Percentiles rank a stretch among this genome's conserved stretches.
Evolutionary conservation across 106 monocot species (phyloP).

Genomic region (Dendrobium officinale): DNA sequence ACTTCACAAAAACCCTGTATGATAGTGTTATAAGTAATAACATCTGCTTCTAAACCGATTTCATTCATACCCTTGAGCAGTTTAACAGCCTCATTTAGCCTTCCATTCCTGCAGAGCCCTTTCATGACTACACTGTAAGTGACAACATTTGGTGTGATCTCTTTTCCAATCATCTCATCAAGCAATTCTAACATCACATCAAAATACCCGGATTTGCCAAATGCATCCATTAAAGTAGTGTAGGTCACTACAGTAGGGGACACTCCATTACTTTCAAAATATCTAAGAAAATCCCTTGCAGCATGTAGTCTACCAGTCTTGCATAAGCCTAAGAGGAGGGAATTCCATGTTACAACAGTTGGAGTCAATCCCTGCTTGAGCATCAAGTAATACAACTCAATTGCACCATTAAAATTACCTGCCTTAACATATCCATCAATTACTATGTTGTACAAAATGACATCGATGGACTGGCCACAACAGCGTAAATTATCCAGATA

Average conservation of each 20-base stretch:
- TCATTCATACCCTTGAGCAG: slow-evolving; percentile 35
- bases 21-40: slow-evolving; percentile 62
- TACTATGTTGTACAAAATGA: slow-evolving; percentile 53
- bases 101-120: slow-evolving; percentile 46
- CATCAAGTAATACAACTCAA: slow-evolving; percentile 35
- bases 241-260: slow-evolving; percentile 61
- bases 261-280: slow-evolving; percentile 22
- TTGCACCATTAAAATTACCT: slow-evolving; percentile 37
- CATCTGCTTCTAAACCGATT: slow-evolving; percentile 36
- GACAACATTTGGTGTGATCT: slow-evolving; percentile 40
- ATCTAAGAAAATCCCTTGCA: slow-evolving; percentile 29
- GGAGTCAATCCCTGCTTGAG: slow-evolving; percentile 33
- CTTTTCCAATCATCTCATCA: slow-evolving; percentile 52
- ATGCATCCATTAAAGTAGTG: slow-evolving; percentile 68
- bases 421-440: slow-evolving; percentile 60
- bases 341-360: slow-evolving; percentile 61
- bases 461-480: slow-evolving; percentile 20
- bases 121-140: slow-evolving; percentile 71
- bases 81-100: slow-evolving; percentile 23
- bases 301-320: slow-evolving; percentile 26
- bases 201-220: slow-evolving; percentile 26
- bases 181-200: slow-evolving; percentile 32
- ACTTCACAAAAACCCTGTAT: slow-evolving; percentile 60
- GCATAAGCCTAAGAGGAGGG: slow-evolving; percentile 59
- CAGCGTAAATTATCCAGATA: slow-evolving; percentile 32